A percentile compares a stretch with the other conserved stretches of the same genome.
Conservation (phyloP, 768 basidiomycete species). For the Astraeus odoratus region DNA sequence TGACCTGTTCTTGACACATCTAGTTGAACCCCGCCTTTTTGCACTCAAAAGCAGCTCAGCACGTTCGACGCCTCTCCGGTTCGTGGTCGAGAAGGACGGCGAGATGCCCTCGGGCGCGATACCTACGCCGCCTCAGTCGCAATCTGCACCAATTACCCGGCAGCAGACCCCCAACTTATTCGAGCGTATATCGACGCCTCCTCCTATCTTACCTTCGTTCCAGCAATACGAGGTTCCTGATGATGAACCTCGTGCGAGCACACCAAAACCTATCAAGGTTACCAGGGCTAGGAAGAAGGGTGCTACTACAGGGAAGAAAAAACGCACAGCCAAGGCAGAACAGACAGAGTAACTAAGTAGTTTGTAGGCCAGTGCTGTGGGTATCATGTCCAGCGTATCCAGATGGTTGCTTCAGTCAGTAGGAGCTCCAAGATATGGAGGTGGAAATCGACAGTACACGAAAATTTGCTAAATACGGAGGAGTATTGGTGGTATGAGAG, state of each 20-base stretch:
- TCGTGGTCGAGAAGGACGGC: constrained; percentile 67
- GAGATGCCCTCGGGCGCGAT: constrained; percentile 74
- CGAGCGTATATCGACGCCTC: constrained; percentile 28
- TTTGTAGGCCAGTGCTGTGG: not conserved
- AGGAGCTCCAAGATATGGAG: constrained; percentile 20
- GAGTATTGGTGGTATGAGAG: not conserved
- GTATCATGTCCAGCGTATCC: not conserved
- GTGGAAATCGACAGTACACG: constrained; percentile 12
- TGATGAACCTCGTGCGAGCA: constrained; percentile 43
- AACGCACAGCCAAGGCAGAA: constrained; percentile 40
- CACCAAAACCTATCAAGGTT: constrained; percentile 70
- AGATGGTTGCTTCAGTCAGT: constrained; percentile 7
- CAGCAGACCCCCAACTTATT: constrained; percentile 20
- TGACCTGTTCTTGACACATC: constrained; percentile 22
- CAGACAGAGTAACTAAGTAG: not conserved
- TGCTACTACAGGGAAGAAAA: constrained; percentile 51
- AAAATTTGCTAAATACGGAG: constrained; percentile 9
- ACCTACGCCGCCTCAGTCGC: constrained; percentile 12
- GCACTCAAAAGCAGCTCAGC: constrained; percentile 37
- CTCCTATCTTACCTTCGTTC: constrained; percentile 34
- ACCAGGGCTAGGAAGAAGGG: constrained; percentile 62
- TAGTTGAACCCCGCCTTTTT: constrained; percentile 36
- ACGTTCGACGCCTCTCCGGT: constrained; percentile 38
- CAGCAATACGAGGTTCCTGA: constrained; percentile 48
- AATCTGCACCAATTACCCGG: constrained; percentile 23